phyloP scores from a whole-genome alignment of 2,329 filamentous ascomycete genomes.

The Lachnellula cervina region DNA sequence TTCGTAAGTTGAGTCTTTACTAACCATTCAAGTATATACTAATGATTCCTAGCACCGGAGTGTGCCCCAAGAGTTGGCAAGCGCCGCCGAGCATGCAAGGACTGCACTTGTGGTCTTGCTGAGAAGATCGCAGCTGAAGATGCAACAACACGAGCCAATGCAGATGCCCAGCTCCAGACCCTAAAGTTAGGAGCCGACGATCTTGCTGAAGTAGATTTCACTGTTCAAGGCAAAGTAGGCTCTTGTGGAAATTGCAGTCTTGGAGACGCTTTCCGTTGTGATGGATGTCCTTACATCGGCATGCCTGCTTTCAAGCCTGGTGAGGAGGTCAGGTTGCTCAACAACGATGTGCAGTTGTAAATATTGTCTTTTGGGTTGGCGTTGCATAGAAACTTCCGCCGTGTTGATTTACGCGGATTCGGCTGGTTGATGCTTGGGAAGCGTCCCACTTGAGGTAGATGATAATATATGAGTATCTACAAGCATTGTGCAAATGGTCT shows the following conservation, averaged over 20 bases:
- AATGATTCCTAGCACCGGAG: constrained; percentile 58
- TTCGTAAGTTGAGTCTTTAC: constrained; percentile 58
- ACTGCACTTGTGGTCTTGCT: constrained; percentile 92
- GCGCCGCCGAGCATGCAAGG: constrained; percentile 90
- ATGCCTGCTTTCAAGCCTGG: constrained; percentile 95
- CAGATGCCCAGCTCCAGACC: constrained; percentile 59
- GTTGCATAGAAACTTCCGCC: constrained; percentile 6
- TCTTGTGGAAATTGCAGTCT: constrained; percentile 92
- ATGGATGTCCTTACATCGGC: constrained; percentile 76
- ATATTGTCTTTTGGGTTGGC: constrained; percentile 10
- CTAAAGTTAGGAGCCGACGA: constrained; percentile 73
- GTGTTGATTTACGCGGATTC: constrained; percentile 1
- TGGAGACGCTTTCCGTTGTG: constrained; percentile 81
- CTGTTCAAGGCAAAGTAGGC: constrained; percentile 92
- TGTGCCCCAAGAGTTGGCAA: constrained; percentile 85
- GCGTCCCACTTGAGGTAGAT: neutral
- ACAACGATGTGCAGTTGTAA: constrained; percentile 79
- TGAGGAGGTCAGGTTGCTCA: constrained; percentile 84
- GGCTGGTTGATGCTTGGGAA: constrained; percentile 2
- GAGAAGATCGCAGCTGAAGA: constrained; percentile 85
- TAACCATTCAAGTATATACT: constrained; percentile 1
- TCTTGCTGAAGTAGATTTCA: constrained; percentile 89
- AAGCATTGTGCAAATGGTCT: neutral
- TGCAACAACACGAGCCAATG: constrained; percentile 56
- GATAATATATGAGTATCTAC: neutral